Evolutionary conservation across 108 stramenopile species (phyloP), one percentile per base, ranked within the genome.

Genomic region (Phaeodactylum tricornutum): DNA sequence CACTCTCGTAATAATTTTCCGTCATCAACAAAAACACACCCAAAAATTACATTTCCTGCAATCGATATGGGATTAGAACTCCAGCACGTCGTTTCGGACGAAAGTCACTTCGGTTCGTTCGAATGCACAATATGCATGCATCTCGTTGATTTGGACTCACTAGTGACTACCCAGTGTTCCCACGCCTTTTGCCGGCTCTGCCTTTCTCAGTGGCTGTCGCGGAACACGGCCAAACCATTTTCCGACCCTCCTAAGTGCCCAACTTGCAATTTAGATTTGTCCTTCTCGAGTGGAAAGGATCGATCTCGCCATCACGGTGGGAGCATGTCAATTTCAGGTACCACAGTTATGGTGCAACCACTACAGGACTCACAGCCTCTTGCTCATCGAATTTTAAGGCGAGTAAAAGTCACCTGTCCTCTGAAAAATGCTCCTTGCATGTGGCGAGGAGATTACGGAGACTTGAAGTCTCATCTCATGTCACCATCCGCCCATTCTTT

Each of bases 391-490:
- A 20, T 64, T 11, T 29, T 70, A 23, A 41, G 23, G 25, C 34
- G 36, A 24, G 31, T 70, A 8, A 32, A 48, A 38, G 69, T 70
- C 4, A 27, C 45, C 16, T 70, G 69, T 50, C 69, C 69, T n/a
- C 34, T 70, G 29, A 21, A 31, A 9, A 12, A 43, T 6, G 44
- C 45, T 2, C 14, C 1, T 1, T 80, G 78, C 49, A 5, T 22
- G 6, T 80, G 78, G 78, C 34, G 29, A 17, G 78, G 78, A 22
- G 78, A 80, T 43, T 74, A 75, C 60, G 50, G 63, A 1, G 67
- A 70, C 21, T 47, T 80, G 28, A 61, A 72, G 34, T 30, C 33
- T 9, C 78, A 80, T 55, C 43, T 80, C 39, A 20, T 53, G n/a
- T 59, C 39, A 28, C 22, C 32, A 41, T 49, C 43, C 21, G 64